These are phyloP conservation scores for Ceratocystis cubensis DNA, from an alignment of 2,329 filamentous ascomycete genomes.

Conservation along the genomic window DNA sequence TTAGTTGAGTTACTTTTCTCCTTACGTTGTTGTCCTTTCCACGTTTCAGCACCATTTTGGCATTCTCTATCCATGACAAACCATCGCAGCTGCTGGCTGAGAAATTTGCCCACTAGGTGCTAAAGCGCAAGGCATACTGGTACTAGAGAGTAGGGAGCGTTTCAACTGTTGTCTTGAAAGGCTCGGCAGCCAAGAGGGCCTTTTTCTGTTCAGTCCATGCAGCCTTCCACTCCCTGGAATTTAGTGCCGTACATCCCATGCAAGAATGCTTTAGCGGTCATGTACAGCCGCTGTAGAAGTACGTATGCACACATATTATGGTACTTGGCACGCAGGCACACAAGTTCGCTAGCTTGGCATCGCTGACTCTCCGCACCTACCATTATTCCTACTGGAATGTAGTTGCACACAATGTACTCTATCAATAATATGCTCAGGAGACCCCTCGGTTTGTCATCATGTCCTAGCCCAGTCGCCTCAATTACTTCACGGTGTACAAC, in stretches of 20 bases:
- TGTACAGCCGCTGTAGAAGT: not conserved
- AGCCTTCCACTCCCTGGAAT: not conserved
- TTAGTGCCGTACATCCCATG: not conserved
- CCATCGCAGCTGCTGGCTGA: not conserved
- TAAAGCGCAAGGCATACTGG: not conserved
- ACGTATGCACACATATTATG: not conserved
- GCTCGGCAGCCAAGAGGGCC: not conserved
- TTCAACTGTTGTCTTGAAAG: not conserved
- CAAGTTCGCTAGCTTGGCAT: not conserved
- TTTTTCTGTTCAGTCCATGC: not conserved
- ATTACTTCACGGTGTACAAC: not conserved
- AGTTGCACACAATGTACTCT: not conserved
- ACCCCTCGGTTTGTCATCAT: not conserved
- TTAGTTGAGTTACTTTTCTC: not conserved
- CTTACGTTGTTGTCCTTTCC: not conserved
- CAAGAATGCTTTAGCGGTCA: not conserved
- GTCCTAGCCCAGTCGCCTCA: not conserved
- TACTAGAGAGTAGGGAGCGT: not conserved
- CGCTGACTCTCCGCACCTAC: not conserved
- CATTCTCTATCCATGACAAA: not conserved
- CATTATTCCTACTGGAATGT: not conserved
- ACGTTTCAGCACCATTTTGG: not conserved
- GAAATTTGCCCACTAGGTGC: not conserved
- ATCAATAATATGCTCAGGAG: not conserved
- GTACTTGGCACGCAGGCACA: not conserved